Percentiles rank a stretch among this genome's conserved stretches.
Conservation (phyloP, 805 yeast species). For the Yarrowia sp. region DNA sequence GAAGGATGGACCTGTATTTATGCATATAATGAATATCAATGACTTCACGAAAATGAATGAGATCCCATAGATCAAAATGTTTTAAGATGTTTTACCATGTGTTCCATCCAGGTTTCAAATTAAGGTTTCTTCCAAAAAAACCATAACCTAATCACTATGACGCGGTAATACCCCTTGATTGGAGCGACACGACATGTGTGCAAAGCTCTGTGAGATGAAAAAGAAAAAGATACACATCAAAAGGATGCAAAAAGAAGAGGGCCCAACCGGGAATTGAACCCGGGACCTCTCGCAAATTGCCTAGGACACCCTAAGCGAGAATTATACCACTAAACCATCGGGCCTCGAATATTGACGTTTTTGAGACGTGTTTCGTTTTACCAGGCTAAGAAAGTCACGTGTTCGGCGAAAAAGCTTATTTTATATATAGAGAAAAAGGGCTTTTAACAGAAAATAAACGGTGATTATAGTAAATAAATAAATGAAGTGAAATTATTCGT, state of each 20-base stretch:
- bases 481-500: background rate
- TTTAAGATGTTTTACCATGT: no score
- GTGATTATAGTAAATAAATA: no score
- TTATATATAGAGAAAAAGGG: background rate
- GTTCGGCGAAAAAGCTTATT: background rate
- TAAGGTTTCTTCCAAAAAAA: background rate
- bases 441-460: background rate
- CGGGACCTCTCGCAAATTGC: slow-evolving; percentile 39
- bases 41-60: background rate
- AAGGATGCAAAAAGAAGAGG: slow-evolving; percentile 21
- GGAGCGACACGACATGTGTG: slow-evolving; percentile 15
- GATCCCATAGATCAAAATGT: background rate
- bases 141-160: slow-evolving; percentile 12
- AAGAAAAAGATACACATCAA: background rate
- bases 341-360: slow-evolving; percentile 12
- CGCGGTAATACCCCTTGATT: slow-evolving; percentile 27
- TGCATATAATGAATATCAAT: slow-evolving; percentile 1
- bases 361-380: background rate
- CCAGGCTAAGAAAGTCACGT: slow-evolving; percentile 11
- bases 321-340: slow-evolving; percentile 39
- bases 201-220: slow-evolving; percentile 3
- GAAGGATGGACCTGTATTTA: background rate
- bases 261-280: slow-evolving; percentile 40
- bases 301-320: slow-evolving; percentile 39
- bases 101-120: no score